Evolutionary conservation across 768 basidiomycete genomes (phyloP), one percentile per base, ranked within the genome.

Genomic region (Mycena rosella): DNA sequence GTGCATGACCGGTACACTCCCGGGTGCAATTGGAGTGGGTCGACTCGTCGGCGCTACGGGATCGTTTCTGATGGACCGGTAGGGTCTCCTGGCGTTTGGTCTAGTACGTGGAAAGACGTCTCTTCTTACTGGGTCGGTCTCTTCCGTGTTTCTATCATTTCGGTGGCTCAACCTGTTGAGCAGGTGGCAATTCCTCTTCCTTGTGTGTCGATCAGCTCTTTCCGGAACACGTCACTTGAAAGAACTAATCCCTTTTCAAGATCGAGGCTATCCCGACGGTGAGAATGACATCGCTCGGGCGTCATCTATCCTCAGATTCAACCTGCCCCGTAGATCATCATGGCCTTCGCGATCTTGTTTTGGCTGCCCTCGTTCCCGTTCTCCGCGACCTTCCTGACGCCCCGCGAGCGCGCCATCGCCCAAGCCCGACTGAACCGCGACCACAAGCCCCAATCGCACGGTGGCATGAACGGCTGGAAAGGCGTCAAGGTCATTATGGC

Each of bases 141-240:
- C 17, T 30, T 27, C 5, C 4, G 51, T 40, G 54, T 29, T 32
- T 53, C 38, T 18, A 18, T 47, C 14, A 17, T 20, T 7, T 6
- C 22, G 44, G 29, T 14, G 36, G 44, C 45, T 38, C 20, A 60
- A 22, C 3, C 30, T 29, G 15, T 38, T 15, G 29, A 22, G 32
- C 53, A 87, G 87, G 60, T 89, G 87, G 87, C 87, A 89, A 68
- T 89, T 88, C 70, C 79, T 88, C 26, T 88, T 87, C 74, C 80
- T 88, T 18, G 86, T 86, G 65, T 3, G 79, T 74, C 26, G 13
- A 14, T 55, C 7, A 45, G 29, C 44, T 20, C n/a, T n/a, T 56
- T 45, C 10, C 36, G 7, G 8, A 15, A 15, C 15, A 18, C 8
- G 3, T 51, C n/a, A n/a, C n/a, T n/a, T n/a, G n/a, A 27, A 18